Evolutionary conservation across 2,329 filamentous ascomycete genomes (phyloP).

Genomic region (Corniculantispora saksenae): DNA sequence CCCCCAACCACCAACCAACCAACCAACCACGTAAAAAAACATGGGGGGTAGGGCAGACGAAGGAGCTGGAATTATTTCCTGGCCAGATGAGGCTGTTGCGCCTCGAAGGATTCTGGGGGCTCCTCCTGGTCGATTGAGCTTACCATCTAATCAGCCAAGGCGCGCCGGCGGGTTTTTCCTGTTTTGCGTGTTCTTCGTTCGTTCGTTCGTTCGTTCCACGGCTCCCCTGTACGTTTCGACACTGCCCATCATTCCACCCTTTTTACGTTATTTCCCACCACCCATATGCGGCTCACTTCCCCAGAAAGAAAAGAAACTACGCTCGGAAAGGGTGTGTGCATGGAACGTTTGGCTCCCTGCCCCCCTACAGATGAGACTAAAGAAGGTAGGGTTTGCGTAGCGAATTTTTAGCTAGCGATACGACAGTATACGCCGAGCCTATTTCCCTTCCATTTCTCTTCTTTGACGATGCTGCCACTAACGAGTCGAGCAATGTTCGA

Average conservation of each 20-base stretch:
- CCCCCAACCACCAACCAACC: not conserved
- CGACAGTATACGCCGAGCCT: not conserved
- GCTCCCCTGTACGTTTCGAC: not conserved
- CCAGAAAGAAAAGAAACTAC: not conserved
- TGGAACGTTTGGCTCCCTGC: not conserved
- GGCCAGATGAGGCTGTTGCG: slow-evolving; percentile 12
- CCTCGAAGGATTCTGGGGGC: slow-evolving; percentile 4
- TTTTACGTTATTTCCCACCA: not conserved
- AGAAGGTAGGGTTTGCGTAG: no score
- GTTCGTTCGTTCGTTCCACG: not conserved
- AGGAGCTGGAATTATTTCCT: not conserved
- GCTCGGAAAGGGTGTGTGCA: slow-evolving; percentile 1
- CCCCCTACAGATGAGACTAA: not conserved
- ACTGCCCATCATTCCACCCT: not conserved
- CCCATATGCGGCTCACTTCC: not conserved
- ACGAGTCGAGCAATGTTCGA: not conserved
- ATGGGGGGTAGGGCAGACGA: not conserved
- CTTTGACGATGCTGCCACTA: not conserved
- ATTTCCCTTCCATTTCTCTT: not conserved
- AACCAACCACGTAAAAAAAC: not conserved
- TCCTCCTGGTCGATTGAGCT: slow-evolving; percentile 8
- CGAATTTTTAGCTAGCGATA: not conserved
- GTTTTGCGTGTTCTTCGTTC: not conserved
- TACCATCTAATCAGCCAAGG: slow-evolving; percentile 14
- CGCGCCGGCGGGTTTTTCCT: slow-evolving; percentile 3